Conservation (phyloP, 371 early-diverging fungal genomes). For the Mortierella sp. region DNA sequence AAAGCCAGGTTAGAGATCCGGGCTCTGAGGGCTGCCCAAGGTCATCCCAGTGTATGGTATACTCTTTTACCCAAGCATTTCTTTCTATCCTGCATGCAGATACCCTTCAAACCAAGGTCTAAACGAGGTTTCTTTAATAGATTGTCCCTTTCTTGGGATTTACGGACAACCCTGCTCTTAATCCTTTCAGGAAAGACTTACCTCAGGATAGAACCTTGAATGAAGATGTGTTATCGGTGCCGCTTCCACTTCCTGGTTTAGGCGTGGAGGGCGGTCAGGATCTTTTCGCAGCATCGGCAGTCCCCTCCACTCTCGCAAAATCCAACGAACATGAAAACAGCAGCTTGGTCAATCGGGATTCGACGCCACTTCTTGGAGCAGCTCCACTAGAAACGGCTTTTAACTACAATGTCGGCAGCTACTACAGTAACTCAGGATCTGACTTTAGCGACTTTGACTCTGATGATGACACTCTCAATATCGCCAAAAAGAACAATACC, state of each 20-base stretch:
- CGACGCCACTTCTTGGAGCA: too few species aligned
- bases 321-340: too few species aligned
- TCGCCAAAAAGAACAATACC: background rate
- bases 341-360: too few species aligned
- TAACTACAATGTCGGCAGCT: background rate
- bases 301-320: too few species aligned
- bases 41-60: slow-evolving; percentile 37
- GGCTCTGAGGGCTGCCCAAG: slow-evolving; percentile 41
- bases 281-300: too few species aligned
- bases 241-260: too few species aligned
- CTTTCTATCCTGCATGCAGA: background rate
- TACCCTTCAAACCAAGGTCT: background rate
- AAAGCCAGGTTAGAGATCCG: slow-evolving; percentile 41
- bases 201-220: too few species aligned
- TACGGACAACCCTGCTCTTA: slow-evolving; percentile 11
- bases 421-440: slow-evolving; percentile 18
- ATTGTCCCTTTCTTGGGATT: slow-evolving; percentile 42
- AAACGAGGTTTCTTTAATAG: background rate
- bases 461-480: background rate
- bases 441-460: background rate
- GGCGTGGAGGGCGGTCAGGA: too few species aligned
- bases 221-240: too few species aligned
- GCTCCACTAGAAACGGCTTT: too few species aligned
- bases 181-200: slow-evolving; percentile 11
- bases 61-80: too few species aligned